phyloP scores from a whole-genome alignment of 1,284 basidiomycete genomes.

The Butyriboletus pseudospeciosus region DNA sequence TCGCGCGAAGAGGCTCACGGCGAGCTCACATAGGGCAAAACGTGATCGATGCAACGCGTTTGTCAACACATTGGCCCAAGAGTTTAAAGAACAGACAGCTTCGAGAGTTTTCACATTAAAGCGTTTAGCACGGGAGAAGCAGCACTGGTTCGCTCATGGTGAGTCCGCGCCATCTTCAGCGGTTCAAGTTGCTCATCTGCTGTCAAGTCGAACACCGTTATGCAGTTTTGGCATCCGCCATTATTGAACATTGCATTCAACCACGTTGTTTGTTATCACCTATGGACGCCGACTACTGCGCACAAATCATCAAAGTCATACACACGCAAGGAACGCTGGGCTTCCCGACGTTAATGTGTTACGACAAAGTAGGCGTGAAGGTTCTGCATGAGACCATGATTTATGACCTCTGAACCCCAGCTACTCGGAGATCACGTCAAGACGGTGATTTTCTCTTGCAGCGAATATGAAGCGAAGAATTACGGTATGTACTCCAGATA shows the following conservation, averaged over 20 bases:
- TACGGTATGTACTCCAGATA: conserved; percentile 57
- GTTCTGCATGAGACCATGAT: background rate
- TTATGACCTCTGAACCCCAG: conserved; percentile 35
- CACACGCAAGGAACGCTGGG: conserved; percentile 83
- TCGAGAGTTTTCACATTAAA: conserved; percentile 70
- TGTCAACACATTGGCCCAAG: conserved; percentile 54
- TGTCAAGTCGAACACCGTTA: conserved; percentile 45
- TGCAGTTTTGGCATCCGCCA: conserved; percentile 49
- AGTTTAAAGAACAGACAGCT: conserved; percentile 73
- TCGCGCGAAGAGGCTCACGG: conserved; percentile 50
- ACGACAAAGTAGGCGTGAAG: conserved; percentile 64
- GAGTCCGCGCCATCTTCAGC: conserved; percentile 22
- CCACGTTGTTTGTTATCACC: conserved; percentile 90
- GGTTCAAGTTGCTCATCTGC: conserved; percentile 9
- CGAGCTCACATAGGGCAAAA: conserved; percentile 52
- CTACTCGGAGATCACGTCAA: conserved; percentile 81
- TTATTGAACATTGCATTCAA: conserved; percentile 90
- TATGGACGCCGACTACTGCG: conserved; percentile 93
- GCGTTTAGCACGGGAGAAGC: conserved; percentile 76
- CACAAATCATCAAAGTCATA: conserved; percentile 84
- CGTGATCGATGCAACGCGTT: conserved; percentile 61
- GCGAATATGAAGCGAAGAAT: conserved; percentile 94
- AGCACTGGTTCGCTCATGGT: conserved; percentile 84
- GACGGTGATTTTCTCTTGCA: conserved; percentile 85
- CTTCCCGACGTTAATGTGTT: conserved; percentile 83